Percentiles rank a stretch among this genome's conserved stretches.
phyloP scores from a whole-genome alignment of 768 basidiomycete genomes.

The Rhizopogon vinicolor region DNA sequence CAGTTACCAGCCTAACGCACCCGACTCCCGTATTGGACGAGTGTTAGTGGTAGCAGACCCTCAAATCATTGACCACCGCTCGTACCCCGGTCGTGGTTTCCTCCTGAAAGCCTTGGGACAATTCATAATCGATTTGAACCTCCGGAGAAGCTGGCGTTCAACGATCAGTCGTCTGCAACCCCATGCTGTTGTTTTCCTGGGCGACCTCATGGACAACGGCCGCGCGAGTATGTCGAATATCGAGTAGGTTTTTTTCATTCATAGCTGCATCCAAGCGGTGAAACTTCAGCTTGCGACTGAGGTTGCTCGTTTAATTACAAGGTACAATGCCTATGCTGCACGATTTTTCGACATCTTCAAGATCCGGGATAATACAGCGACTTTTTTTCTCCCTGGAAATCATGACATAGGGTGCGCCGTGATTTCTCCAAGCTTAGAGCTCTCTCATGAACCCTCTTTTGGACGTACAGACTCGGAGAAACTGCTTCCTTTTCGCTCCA shows the following conservation, averaged over 20 bases:
- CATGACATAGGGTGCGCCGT: constrained; percentile 74
- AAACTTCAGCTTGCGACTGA: constrained; percentile 4
- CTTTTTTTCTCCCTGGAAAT: constrained; percentile 83
- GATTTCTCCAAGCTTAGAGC: constrained; percentile 1
- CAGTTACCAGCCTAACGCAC: not conserved
- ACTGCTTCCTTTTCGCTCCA: constrained; percentile 32
- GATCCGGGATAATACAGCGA: constrained; percentile 39
- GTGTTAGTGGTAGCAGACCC: constrained; percentile 83
- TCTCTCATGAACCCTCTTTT: constrained; percentile 1
- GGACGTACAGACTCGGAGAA: constrained; percentile 22
- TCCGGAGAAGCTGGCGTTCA: constrained; percentile 81
- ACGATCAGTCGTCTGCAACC: constrained; percentile 50
- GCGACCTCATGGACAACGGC: constrained; percentile 92
- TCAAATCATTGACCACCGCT: constrained; percentile 73
- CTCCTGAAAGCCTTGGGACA: constrained; percentile 57
- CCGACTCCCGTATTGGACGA: constrained; percentile 21
- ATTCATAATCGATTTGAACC: constrained; percentile 71
- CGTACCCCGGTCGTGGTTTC: constrained; percentile 59
- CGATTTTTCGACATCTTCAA: constrained; percentile 74
- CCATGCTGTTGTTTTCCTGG: constrained; percentile 76
- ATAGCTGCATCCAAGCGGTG: not conserved
- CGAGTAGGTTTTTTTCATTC: constrained; percentile 51
- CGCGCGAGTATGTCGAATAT: constrained; percentile 54
- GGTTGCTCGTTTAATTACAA: constrained; percentile 25
- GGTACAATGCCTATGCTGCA: constrained; percentile 67